phyloP scores from a whole-genome alignment of 495 filamentous ascomycete genomes.

The Immersiella caudata region DNA sequence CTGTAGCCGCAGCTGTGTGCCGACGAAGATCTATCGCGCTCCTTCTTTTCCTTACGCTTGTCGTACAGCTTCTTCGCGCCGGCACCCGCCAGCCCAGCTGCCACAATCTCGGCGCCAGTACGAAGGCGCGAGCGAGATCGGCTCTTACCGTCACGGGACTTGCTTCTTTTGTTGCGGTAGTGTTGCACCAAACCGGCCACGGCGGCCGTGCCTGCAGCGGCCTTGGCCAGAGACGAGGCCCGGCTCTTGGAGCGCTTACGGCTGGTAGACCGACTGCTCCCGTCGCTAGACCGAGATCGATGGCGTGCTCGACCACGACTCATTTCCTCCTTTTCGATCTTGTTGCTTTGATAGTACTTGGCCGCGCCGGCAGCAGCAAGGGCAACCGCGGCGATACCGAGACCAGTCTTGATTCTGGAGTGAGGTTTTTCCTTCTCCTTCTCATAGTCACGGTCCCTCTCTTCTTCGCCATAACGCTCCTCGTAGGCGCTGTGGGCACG shows the following conservation, averaged over 20 bases:
- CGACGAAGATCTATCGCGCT: constrained; percentile 50
- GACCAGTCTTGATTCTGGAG: constrained; percentile 63
- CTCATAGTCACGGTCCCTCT: constrained; percentile 38
- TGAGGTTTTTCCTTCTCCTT: constrained; percentile 30
- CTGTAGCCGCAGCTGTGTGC: constrained; percentile 38
- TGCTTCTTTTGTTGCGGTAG: constrained; percentile 63
- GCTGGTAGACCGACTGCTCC: constrained; percentile 41
- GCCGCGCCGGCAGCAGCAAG: constrained; percentile 74
- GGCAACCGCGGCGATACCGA: constrained; percentile 80
- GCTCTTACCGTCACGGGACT: constrained; percentile 52
- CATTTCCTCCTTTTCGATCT: constrained; percentile 63
- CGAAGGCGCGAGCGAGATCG: constrained; percentile 63
- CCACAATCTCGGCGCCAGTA: constrained; percentile 64
- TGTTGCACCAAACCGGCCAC: constrained; percentile 75
- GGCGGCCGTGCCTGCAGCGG: constrained; percentile 76
- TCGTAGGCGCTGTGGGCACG: constrained; percentile 73
- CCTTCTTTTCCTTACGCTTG: constrained; percentile 56
- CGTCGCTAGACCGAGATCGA: constrained; percentile 52
- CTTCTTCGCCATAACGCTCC: constrained; percentile 59
- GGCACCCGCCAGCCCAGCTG: constrained; percentile 76
- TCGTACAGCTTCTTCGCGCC: constrained; percentile 83
- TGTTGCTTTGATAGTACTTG: constrained; percentile 71
- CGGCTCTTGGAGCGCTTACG: constrained; percentile 61
- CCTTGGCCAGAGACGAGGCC: constrained; percentile 72
- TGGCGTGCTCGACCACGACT: constrained; percentile 72